Evolutionary conservation across 2,329 filamentous ascomycete genomes (phyloP).

Genomic region (Aureobasidium sp.): DNA sequence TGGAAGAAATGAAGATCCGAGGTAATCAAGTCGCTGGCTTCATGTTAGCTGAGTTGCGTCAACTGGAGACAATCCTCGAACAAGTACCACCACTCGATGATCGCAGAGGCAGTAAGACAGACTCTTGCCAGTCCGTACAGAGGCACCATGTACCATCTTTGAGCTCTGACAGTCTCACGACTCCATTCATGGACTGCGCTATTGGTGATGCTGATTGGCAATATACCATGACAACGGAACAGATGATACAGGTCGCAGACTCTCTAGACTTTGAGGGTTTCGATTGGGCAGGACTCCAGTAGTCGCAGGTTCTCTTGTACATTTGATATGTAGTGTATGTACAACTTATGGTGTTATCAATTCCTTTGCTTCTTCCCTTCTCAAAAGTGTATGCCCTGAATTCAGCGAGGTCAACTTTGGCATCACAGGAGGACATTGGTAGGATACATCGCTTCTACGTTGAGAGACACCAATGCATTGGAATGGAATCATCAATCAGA

Average conservation of each 20-base stretch:
- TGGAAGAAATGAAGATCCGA: neutral
- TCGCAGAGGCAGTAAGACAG: neutral
- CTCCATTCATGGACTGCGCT: neutral
- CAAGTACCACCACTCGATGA: neutral
- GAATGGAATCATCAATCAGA: no score
- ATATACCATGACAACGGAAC: neutral
- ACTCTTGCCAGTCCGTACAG: neutral
- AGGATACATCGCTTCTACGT: no score
- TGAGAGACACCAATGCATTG: no score
- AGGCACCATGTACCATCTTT: no score
- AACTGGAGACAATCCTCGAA: neutral
- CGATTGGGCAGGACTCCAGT: neutral
- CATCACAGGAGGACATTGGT: no score
- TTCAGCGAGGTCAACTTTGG: no score
- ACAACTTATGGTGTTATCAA: no score
- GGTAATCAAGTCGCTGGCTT: neutral
- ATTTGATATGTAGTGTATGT: no score
- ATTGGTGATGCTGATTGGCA: constrained; percentile 23
- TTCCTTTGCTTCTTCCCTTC: no score
- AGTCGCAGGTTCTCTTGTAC: no score
- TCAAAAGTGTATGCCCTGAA: no score
- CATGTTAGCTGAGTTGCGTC: neutral
- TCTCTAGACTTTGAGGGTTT: neutral
- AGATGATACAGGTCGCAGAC: neutral
- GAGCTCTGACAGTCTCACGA: neutral